These are phyloP conservation scores for Geotrichum europaeum DNA, from an alignment of 1,139 yeast genomes.

Conservation along the genomic window DNA sequence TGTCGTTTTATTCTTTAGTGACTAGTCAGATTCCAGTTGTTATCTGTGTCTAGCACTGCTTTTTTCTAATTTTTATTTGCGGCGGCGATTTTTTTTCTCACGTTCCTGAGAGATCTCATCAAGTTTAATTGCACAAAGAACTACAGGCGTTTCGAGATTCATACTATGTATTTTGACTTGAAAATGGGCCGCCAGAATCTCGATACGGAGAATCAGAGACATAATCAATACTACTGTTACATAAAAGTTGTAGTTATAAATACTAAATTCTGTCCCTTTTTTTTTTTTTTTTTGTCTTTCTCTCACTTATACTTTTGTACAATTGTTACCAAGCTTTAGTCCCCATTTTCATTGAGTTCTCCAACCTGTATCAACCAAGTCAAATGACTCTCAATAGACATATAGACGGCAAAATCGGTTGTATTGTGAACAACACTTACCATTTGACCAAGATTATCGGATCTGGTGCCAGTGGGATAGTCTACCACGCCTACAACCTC, in stretches of 20 bases:
- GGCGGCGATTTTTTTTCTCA: background rate
- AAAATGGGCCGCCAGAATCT: background rate
- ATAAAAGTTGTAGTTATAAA: background rate
- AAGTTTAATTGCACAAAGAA: background rate
- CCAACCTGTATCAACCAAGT: background rate
- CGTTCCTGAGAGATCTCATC: background rate
- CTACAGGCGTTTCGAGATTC: background rate
- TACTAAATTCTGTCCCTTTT: background rate
- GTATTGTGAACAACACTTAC: conserved; percentile 8
- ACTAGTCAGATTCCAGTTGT: background rate
- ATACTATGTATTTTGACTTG: background rate
- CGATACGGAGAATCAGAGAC: background rate
- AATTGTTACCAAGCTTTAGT: background rate
- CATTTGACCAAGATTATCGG: conserved; percentile 48
- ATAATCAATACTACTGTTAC: background rate
- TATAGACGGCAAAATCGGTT: conserved; percentile 2
- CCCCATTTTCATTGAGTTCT: background rate
- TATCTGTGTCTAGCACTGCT: background rate
- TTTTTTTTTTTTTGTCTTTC: background rate
- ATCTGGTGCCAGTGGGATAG: conserved; percentile 87
- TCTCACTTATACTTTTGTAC: no score
- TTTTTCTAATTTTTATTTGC: background rate
- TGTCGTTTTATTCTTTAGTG: no score
- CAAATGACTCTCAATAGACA: background rate
- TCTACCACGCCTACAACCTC: conserved; percentile 60